Conservation (phyloP, 225 moss, liverwort and hornwort genomes). For the Lunularia cruciata region DNA sequence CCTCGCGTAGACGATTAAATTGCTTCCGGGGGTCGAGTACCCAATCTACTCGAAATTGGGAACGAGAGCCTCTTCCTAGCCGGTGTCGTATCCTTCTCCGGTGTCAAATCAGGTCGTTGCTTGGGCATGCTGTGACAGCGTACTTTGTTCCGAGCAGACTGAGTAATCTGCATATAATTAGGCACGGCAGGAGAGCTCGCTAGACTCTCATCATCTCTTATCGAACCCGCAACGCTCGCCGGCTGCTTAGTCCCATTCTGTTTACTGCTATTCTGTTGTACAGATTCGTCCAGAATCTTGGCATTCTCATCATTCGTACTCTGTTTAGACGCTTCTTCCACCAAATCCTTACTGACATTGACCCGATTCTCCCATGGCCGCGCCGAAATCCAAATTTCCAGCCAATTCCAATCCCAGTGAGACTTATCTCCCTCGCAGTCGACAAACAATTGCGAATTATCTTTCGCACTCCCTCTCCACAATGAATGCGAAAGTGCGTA, state of each 20-base stretch:
- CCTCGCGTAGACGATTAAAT: too few relatives aligned
- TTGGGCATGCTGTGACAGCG: conserved; percentile 95
- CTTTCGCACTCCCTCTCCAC: conserved; percentile 76
- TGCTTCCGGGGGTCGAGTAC: too few relatives aligned
- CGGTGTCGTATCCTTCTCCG: conserved; percentile 72
- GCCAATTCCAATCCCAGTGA: conserved; percentile 99
- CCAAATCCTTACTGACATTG: conserved; percentile 72
- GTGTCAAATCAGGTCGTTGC: conserved; percentile 79
- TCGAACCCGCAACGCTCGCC: conserved; percentile 53
- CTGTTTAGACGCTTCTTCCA: conserved; percentile 74
- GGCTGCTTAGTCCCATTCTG: too few relatives aligned
- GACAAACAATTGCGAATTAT: conserved; percentile 83
- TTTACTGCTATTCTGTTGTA: conserved; percentile 53
- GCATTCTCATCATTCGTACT: conserved; percentile 61
- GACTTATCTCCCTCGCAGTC: conserved; percentile 98
- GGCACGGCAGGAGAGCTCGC: conserved; percentile 89
- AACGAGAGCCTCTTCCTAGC: conserved; percentile 79
- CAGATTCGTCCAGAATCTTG: conserved; percentile 58
- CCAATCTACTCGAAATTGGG: too few relatives aligned
- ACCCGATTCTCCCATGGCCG: conserved; percentile 98
- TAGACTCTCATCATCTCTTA: conserved; percentile 85
- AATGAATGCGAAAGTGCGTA: conserved; percentile 96
- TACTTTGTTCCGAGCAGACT: conserved; percentile 88
- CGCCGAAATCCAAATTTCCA: conserved; percentile 99
- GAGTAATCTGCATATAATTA: conserved; percentile 96